Evolutionary conservation across 495 filamentous ascomycete genomes (phyloP).

Genomic region (Immersiella caudata): DNA sequence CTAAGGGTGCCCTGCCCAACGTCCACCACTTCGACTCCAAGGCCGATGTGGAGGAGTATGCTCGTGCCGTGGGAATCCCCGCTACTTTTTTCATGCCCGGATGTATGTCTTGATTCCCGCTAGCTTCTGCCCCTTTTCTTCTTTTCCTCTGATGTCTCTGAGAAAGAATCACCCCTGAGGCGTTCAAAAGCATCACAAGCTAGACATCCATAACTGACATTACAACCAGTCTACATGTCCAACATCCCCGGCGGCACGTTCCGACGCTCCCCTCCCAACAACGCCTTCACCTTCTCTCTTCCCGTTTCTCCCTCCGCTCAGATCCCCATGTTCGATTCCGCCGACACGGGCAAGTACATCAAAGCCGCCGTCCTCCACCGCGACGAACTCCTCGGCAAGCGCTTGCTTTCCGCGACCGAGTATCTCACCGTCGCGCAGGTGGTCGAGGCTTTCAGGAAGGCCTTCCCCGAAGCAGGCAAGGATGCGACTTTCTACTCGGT

Average conservation of each 20-base stretch:
- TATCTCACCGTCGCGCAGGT: constrained; percentile 54
- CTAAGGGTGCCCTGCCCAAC: constrained; percentile 49
- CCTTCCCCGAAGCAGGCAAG: constrained; percentile 53
- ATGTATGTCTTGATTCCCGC: too few species aligned
- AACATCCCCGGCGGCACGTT: constrained; percentile 45
- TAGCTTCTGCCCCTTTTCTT: too few species aligned
- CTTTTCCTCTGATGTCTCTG: too few species aligned
- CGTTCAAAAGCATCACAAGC: too few species aligned
- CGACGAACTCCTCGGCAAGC: constrained; percentile 45
- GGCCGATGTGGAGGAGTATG: constrained; percentile 61
- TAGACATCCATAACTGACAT: too few species aligned
- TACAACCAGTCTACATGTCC: constrained; percentile 65
- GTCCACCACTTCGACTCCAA: constrained; percentile 67
- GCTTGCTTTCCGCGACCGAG: constrained; percentile 47
- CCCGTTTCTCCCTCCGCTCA: constrained; percentile 44
- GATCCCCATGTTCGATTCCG: constrained; percentile 59
- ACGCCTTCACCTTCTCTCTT: constrained; percentile 38
- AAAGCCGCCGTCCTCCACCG: constrained; percentile 51
- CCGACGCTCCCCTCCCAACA: constrained; percentile 33
- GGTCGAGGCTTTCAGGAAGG: constrained; percentile 51
- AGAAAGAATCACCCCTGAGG: too few species aligned
- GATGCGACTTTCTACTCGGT: constrained; percentile 47
- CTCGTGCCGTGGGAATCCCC: constrained; percentile 49
- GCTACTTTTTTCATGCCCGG: constrained; percentile 61
- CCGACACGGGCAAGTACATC: constrained; percentile 61